Evolutionary conservation across 2,329 filamentous ascomycete genomes (phyloP).

Genomic region (Cladosporium sphaerospermum): DNA sequence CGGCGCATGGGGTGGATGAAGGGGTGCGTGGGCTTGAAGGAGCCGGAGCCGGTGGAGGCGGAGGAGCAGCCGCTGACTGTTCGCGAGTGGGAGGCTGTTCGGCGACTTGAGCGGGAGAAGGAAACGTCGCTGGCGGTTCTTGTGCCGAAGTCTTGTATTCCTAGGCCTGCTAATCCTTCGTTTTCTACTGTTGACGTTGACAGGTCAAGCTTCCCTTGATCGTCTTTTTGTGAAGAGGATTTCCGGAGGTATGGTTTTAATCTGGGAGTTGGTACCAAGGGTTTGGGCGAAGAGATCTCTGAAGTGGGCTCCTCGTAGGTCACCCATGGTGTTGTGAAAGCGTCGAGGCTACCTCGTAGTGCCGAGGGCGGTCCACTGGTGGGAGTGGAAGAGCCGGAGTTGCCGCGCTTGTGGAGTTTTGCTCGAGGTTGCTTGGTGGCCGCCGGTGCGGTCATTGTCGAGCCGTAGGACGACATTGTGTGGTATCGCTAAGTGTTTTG

Average conservation of each 20-base stretch:
- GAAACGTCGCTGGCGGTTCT: constrained; percentile 36
- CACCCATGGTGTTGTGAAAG: constrained; percentile 26
- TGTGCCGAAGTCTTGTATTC: constrained; percentile 45
- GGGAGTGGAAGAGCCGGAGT: constrained; percentile 23
- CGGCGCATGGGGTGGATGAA: constrained; percentile 53
- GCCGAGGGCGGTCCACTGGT: constrained; percentile 17
- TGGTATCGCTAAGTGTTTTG: neutral
- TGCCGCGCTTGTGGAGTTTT: constrained; percentile 28
- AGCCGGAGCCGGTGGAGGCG: constrained; percentile 45
- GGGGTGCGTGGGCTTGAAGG: constrained; percentile 42
- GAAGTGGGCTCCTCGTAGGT: constrained; percentile 25
- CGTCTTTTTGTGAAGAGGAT: constrained; percentile 44
- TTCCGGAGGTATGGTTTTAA: constrained; percentile 53
- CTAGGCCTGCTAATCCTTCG: constrained; percentile 46
- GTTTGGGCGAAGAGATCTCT: constrained; percentile 12
- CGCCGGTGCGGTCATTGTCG: constrained; percentile 1
- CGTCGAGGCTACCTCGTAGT: constrained; percentile 15
- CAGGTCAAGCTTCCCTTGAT: constrained; percentile 43
- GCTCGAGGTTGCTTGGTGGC: neutral
- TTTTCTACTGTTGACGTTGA: constrained; percentile 51
- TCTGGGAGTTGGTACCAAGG: constrained; percentile 31
- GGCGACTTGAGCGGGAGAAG: constrained; percentile 35
- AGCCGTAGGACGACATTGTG: constrained; percentile 7
- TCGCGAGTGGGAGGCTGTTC: constrained; percentile 42
- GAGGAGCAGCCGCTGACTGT: constrained; percentile 52